Evolutionary conservation across 2,329 filamentous ascomycete genomes (phyloP).

Genomic region (Atkinsonella texensis): DNA sequence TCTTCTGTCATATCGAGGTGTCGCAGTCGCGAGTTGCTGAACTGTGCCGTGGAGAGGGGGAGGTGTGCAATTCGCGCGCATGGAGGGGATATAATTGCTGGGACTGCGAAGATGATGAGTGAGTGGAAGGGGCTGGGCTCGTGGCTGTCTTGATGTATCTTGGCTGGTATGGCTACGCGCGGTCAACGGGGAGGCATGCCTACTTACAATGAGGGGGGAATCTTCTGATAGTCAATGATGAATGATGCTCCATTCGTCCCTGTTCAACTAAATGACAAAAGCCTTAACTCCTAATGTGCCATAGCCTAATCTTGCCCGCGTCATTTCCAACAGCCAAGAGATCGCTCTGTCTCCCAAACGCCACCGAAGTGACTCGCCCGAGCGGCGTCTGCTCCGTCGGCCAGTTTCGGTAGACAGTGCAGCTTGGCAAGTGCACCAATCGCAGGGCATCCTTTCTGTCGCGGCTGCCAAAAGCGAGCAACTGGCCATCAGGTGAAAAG

Average conservation of each 20-base stretch:
- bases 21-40: neutral
- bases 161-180: too few species aligned
- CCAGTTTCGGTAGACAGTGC: conserved; percentile 95
- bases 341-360: conserved; percentile 53
- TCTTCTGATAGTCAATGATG: neutral
- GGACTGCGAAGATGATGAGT: neutral
- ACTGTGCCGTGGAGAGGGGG: neutral
- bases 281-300: conserved; percentile 66
- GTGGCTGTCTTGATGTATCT: neutral
- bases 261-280: neutral
- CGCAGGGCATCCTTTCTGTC: conserved; percentile 83
- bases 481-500: conserved; percentile 82
- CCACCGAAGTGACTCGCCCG: conserved; percentile 66
- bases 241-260: neutral
- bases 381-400: conserved; percentile 82
- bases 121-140: neutral
- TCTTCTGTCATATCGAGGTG: neutral
- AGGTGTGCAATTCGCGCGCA: neutral
- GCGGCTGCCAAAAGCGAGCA: conserved; percentile 73
- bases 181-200: too few species aligned
- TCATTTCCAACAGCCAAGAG: conserved; percentile 82
- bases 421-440: conserved; percentile 80
- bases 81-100: neutral
- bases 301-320: conserved; percentile 73
- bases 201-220: neutral